Evolutionary conservation across 2,329 filamentous ascomycete genomes (phyloP), one percentile per base, ranked within the genome.

Genomic region (Beauveria varroae): DNA sequence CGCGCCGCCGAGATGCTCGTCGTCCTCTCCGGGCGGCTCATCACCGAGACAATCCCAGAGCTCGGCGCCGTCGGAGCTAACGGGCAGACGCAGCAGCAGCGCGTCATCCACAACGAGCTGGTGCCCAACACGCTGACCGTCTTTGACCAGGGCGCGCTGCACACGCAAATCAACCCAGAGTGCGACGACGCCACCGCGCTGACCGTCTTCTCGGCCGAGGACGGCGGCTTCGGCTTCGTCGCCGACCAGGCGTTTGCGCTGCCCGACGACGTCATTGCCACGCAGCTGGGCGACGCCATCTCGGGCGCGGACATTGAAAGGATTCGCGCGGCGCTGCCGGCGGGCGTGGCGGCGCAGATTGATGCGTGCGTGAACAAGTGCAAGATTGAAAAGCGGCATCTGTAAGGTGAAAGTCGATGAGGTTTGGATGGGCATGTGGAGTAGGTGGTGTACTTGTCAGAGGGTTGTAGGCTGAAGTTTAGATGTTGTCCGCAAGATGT

Each of bases 121-220:
- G 66, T 65, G 12, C 69, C 73, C 63, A 75, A 76, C 69, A 76
- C 80, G 70, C 79, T 82, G 72, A 81, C 79, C 3, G 76, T 80
- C 53, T 84, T 84, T 72, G 81, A 79, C 66, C 77, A 79, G 68
- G 83, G 82, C 28, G 75, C 77, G 6, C 68, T 84, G 24, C 83
- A 86, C 71, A 80, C 77, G 8, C 79, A 84, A 67, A 82, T 77
- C 70, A 86, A 85, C 73, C 81, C 81, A 1, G 73, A 78, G 65
- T 85, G 82, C 70, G 73, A 76, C 49, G 70, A 76, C 41, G 79
- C 78, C 60, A 73, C 77, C 22, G 83, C 83, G 66, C 73, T 83
- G 34, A 81, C 81, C 7, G 70, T 74, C 40, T 82, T 82, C 66
- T 74, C 74, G 50, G 68, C 68, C 50, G 80, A 83, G 68, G 81